These are phyloP conservation scores for Mediolabrus comicus DNA, from an alignment of 108 stramenopile species.

Conservation along the genomic window DNA sequence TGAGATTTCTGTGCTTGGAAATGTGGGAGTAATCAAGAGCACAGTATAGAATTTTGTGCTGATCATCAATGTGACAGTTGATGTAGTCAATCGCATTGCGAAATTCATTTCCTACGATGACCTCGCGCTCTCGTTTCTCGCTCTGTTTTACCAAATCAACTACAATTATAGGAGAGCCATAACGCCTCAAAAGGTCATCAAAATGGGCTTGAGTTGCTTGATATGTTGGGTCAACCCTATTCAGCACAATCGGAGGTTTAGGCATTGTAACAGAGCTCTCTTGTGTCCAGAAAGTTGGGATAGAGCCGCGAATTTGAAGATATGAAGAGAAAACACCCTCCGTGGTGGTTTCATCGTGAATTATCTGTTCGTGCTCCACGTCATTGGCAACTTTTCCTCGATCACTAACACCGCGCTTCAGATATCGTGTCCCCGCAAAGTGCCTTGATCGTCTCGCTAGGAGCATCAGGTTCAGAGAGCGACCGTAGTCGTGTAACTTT, in stretches of 20 bases:
- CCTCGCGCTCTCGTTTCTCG: conserved; percentile 92
- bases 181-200: conserved; percentile 90
- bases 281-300: conserved; percentile 98
- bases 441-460: conserved; percentile 93
- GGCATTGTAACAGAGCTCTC: conserved; percentile 93
- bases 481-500: conserved; percentile 88
- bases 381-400: conserved; percentile 96
- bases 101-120: conserved; percentile 93
- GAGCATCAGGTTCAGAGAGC: conserved; percentile 86
- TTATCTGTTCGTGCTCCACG: conserved; percentile 92
- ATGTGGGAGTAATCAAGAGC: conserved; percentile 92
- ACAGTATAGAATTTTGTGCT: conserved; percentile 86
- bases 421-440: conserved; percentile 97
- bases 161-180: conserved; percentile 90
- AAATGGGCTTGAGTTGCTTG: conserved; percentile 93
- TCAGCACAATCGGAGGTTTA: conserved; percentile 95
- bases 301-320: conserved; percentile 94
- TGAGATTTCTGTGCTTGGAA: conserved; percentile 84
- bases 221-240: conserved; percentile 93
- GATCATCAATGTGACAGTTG: conserved; percentile 88
- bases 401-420: conserved; percentile 96
- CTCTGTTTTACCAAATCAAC: conserved; percentile 96
- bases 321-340: conserved; percentile 88
- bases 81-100: conserved; percentile 92
- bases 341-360: conserved; percentile 87